Evolutionary conservation across 495 filamentous ascomycete genomes (phyloP).

Genomic region (Talaromyces borbonicus): DNA sequence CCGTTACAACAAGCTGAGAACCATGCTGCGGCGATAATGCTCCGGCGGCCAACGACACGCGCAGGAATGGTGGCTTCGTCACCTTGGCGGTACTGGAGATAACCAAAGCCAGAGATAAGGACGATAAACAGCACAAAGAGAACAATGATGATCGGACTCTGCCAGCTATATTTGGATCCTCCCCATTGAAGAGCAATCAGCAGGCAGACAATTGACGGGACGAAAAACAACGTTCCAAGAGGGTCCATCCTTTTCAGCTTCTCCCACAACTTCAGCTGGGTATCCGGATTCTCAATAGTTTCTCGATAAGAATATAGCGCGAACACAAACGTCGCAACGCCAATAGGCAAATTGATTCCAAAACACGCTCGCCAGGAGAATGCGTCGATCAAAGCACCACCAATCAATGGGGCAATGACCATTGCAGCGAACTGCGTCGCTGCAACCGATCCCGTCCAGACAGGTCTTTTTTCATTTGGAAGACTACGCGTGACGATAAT

Average conservation of each 20-base stretch:
- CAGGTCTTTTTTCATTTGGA: slow-evolving; percentile 35
- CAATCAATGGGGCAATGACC: slow-evolving; percentile 29
- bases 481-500: no score
- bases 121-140: slow-evolving; percentile 15
- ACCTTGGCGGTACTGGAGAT: slow-evolving; percentile 11
- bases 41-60: background rate
- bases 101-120: slow-evolving; percentile 16
- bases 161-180: slow-evolving; percentile 15
- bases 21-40: background rate
- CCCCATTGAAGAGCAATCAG: slow-evolving; percentile 20
- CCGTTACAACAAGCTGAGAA: background rate
- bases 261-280: background rate
- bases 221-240: slow-evolving; percentile 15
- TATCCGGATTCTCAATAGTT: background rate
- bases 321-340: slow-evolving; percentile 14
- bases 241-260: slow-evolving; percentile 23
- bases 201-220: slow-evolving; percentile 19
- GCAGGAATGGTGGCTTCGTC: background rate
- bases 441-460: slow-evolving; percentile 38
- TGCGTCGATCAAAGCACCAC: slow-evolving; percentile 36
- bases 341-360: slow-evolving; percentile 48
- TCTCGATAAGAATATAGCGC: background rate
- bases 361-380: slow-evolving; percentile 48
- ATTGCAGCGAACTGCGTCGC: slow-evolving; percentile 33
- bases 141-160: slow-evolving; percentile 13